phyloP scores from a whole-genome alignment of 805 yeast genomes.

The Candida orba region DNA sequence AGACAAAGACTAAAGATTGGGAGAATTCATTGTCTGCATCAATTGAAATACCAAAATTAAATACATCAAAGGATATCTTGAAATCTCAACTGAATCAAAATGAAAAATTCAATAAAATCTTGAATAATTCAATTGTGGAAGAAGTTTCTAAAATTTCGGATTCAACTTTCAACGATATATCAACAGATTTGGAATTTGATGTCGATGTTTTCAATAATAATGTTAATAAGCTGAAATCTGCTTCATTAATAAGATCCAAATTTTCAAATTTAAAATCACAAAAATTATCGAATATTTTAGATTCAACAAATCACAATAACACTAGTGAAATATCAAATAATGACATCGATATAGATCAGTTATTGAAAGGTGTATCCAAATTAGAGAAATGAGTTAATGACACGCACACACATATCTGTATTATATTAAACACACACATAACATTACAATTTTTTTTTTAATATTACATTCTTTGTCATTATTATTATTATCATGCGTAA shows the following conservation, averaged over 20 bases:
- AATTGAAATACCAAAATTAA: constrained; percentile 6
- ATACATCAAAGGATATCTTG: background rate
- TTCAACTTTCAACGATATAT: constrained; percentile 9
- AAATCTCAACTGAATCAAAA: constrained; percentile 1
- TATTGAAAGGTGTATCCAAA: constrained; percentile 29
- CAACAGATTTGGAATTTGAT: constrained; percentile 11
- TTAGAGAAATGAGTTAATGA: constrained; percentile 11
- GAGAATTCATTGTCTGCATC: constrained; percentile 15
- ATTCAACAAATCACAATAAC: constrained; percentile 32
- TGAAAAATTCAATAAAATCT: constrained; percentile 21
- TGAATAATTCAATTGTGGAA: constrained; percentile 13
- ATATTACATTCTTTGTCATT: background rate
- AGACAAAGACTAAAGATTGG: constrained; percentile 44
- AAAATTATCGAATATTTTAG: constrained; percentile 38
- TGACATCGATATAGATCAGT: constrained; percentile 23
- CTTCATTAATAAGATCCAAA: constrained; percentile 13
- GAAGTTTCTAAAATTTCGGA: constrained; percentile 12
- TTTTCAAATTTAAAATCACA: constrained; percentile 32
- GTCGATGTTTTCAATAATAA: constrained; percentile 18
- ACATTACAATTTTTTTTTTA: too few relatives aligned
- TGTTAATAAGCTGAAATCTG: constrained; percentile 18
- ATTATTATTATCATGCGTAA: background rate
- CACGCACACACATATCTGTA: background rate
- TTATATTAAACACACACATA: background rate
- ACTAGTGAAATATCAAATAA: too few relatives aligned